These are phyloP conservation scores for Bryoglossum gracile DNA, from an alignment of 495 filamentous ascomycete genomes.

Conservation along the genomic window DNA sequence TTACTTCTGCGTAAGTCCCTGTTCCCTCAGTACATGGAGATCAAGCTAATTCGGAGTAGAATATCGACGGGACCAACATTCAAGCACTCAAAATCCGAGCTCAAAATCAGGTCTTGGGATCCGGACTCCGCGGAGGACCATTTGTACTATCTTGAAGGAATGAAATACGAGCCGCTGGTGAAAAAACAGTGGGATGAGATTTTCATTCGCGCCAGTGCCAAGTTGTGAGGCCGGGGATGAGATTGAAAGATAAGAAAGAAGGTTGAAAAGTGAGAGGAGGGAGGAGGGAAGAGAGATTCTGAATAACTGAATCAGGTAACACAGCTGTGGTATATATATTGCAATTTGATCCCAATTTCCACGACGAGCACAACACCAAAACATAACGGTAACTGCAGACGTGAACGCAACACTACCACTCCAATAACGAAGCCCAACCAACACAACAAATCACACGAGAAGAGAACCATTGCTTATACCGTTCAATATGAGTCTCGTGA, in stretches of 20 bases:
- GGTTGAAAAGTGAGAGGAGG: no score
- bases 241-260: not conserved
- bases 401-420: no score
- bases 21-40: not conserved
- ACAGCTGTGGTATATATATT: no score
- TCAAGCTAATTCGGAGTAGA: not conserved
- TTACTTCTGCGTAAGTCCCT: not conserved
- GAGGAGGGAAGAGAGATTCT: no score
- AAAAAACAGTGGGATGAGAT: not conserved
- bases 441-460: no score
- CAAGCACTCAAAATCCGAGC: not conserved
- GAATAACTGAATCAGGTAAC: no score
- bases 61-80: not conserved
- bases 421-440: no score
- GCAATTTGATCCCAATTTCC: no score
- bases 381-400: no score
- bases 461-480: no score
- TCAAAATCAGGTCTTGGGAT: conserved; percentile 1
- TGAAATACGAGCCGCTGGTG: not conserved
- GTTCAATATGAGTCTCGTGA: no score
- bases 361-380: no score
- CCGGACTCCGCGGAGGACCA: not conserved
- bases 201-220: not conserved
- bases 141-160: conserved; percentile 2
- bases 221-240: not conserved